Percentiles rank a stretch among this genome's conserved stretches.
Conservation (phyloP, 768 basidiomycete genomes). For the Hericium coralloides region DNA sequence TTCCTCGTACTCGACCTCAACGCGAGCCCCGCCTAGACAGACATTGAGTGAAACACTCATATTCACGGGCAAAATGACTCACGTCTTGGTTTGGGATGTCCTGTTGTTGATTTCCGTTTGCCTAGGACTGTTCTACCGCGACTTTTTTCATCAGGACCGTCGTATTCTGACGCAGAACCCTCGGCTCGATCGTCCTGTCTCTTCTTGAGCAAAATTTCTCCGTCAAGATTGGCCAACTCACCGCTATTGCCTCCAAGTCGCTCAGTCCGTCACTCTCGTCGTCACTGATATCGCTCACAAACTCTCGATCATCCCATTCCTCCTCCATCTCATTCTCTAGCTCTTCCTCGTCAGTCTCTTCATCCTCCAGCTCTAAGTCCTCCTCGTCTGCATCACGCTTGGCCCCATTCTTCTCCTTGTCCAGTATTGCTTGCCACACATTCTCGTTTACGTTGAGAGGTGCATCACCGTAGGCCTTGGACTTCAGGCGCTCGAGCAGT, state of each 20-base stretch:
- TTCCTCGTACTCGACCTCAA: conserved; percentile 96
- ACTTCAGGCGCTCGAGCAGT: conserved; percentile 89
- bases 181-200: background rate
- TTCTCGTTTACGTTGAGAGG: conserved; percentile 97
- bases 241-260: conserved; percentile 62
- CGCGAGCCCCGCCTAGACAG: conserved; percentile 56
- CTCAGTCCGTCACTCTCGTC: conserved; percentile 49
- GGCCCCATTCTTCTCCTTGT: conserved; percentile 55
- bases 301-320: conserved; percentile 55
- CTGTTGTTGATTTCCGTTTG: conserved; percentile 55
- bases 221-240: conserved; percentile 26
- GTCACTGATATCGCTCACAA: conserved; percentile 67
- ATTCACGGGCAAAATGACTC: background rate
- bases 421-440: conserved; percentile 89
- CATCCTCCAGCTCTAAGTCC: conserved; percentile 27
- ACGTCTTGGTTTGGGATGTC: conserved; percentile 27
- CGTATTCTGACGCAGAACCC: conserved; percentile 18
- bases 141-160: conserved; percentile 36
- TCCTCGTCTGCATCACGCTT: conserved; percentile 32
- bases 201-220: background rate
- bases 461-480: conserved; percentile 94
- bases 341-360: conserved; percentile 31
- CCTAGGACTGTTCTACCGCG: conserved; percentile 33
- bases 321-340: conserved; percentile 41
- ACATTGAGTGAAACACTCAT: background rate